Evolutionary conservation across 2,329 filamentous ascomycete species (phyloP).

Genomic region (Thelonectria rubi): DNA sequence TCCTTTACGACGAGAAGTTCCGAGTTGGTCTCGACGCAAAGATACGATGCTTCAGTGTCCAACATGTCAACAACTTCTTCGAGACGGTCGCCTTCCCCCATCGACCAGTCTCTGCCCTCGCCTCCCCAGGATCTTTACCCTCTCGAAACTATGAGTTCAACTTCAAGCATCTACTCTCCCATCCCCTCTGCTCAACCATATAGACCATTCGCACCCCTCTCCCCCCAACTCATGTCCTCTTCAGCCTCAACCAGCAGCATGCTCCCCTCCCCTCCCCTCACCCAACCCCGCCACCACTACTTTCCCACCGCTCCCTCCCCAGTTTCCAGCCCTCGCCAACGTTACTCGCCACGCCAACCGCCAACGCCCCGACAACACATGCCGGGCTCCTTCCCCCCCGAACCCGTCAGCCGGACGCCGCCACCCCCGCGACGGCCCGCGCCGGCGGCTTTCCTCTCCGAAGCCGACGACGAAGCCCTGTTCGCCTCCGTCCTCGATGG

Average conservation of each 20-base stretch:
- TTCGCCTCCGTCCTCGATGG: constrained; percentile 50
- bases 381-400: too few relatives aligned
- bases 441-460: background rate
- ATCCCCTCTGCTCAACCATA: too few relatives aligned
- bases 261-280: constrained; percentile 38
- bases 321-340: constrained; percentile 8
- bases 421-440: background rate
- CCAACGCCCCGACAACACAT: background rate
- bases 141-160: background rate
- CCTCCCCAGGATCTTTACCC: constrained; percentile 3
- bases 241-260: constrained; percentile 22
- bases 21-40: constrained; percentile 27
- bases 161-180: constrained; percentile 2
- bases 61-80: constrained; percentile 1
- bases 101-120: background rate
- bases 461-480: constrained; percentile 43
- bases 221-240: constrained; percentile 33
- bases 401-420: too few relatives aligned
- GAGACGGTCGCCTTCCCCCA: background rate
- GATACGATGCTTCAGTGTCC: constrained; percentile 17
- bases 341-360: constrained; percentile 1
- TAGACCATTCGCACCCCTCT: constrained; percentile 13
- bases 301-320: constrained; percentile 21
- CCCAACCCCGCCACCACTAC: constrained; percentile 27
- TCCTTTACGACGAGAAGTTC: constrained; percentile 38